These are phyloP conservation scores for Jacaranda mimosifolia DNA, from an alignment of 257 asterid genomes.

Conservation along the genomic window DNA sequence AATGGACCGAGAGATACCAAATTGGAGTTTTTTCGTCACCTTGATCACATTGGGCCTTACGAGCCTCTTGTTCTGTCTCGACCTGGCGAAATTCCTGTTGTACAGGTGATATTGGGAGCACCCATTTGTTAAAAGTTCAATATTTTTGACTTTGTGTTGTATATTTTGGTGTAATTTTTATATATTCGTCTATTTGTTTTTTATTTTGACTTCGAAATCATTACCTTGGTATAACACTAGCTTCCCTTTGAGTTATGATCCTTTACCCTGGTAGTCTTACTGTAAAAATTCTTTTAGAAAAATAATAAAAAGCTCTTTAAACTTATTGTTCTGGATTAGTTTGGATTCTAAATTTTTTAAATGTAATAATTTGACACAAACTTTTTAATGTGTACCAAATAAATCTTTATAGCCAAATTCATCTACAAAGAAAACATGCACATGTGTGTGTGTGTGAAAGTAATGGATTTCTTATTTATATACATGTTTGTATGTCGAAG, in stretches of 20 bases:
- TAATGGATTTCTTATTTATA: not conserved
- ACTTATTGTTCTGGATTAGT: not conserved
- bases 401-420: too few species aligned
- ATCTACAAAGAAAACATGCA: too few species aligned
- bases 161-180: not conserved
- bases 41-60: conserved; percentile 66
- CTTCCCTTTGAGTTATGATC: not conserved
- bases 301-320: too few species aligned
- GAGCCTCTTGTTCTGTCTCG: conserved; percentile 81
- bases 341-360: not conserved
- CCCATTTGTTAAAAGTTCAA: conserved; percentile 26
- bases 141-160: not conserved
- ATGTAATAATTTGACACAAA: not conserved
- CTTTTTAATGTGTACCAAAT: not conserved
- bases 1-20: conserved; percentile 46
- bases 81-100: conserved; percentile 58
- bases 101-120: conserved; percentile 61
- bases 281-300: not conserved
- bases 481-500: not conserved
- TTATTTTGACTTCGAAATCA: not conserved
- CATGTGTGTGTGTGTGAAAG: too few species aligned
- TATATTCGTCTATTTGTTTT: not conserved
- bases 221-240: too few species aligned
- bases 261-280: not conserved
- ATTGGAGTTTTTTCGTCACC: conserved; percentile 52